Base-by-base conservation (phyloP, 495 filamentous ascomycete genomes). In the Aspergillus haitiensis region DNA sequence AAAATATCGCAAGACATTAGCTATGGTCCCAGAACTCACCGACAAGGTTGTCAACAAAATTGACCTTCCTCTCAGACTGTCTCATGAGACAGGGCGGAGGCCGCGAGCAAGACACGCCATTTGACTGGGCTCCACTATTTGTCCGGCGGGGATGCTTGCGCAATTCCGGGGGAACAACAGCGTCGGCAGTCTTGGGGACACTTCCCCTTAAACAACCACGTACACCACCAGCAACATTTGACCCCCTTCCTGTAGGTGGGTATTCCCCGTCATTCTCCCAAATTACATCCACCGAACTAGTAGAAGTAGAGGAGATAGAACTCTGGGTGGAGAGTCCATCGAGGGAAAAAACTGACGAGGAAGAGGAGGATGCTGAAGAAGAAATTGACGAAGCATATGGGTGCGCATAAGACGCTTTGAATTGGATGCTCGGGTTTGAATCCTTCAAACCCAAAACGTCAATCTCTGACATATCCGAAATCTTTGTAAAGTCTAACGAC, bases 41-140 rank as follows among this genome's bases (percentile, higher is more conserved):
- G 82, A 98, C 93, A 71, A 98, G 91, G 78, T 86, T 92, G 72
- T 97, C 93, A 77, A 98, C 94, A 71, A 98, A 98, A 72, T 88
- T 92, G 69, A 89, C 84, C 78, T 97, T 98, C 61, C 94, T 88
- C 71, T 97, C 94, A 67, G 86, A 86, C 78, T 98, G 94, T 58
- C 94, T 89, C 46, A 92, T 81, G 53, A 97, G 84, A 58, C 87
- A 80, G 32, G 94, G 92, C 62, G 93, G 92, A 65, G 86, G 85
- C 61, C 85, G 84, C 55, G 84, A 73, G 64, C 86, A 79, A 55
- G 85, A 71, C 62, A 60, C 55, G 57, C 72, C 77, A 64, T 70
- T 76, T 55, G 72, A 57, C 47, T 67, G 68, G n/a, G 63, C 65
- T 46, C 73, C 65, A 52, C 70, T 73, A 64, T 78, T 84, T 65